Conservation (phyloP, 805 yeast species). For the Ogataea pini region DNA sequence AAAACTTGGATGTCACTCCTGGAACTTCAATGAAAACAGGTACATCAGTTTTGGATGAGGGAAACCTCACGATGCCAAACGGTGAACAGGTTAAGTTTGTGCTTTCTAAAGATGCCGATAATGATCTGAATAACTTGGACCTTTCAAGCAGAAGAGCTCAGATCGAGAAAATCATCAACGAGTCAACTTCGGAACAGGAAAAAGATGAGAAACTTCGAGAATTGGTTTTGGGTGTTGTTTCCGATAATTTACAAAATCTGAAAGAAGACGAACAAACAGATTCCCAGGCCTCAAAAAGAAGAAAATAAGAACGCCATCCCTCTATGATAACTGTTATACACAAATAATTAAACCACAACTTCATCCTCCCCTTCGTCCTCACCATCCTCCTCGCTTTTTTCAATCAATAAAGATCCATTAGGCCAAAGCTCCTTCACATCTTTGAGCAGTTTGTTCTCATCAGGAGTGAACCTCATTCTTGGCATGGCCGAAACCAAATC, state of each 20-base stretch:
- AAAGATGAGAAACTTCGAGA: conserved; percentile 77
- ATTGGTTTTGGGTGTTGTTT: conserved; percentile 65
- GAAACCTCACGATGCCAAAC: conserved; percentile 29
- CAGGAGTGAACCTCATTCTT: conserved; percentile 32
- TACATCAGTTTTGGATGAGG: not conserved
- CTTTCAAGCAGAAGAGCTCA: conserved; percentile 58
- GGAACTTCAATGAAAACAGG: conserved; percentile 23
- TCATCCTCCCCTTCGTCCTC: not conserved
- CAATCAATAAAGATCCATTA: conserved; percentile 39
- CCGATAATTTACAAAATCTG: conserved; percentile 38
- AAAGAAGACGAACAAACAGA: conserved; percentile 16
- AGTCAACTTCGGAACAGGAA: conserved; percentile 58
- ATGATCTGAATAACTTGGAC: conserved; percentile 40
- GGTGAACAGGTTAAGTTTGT: conserved; percentile 58
- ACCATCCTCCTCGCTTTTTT: conserved; percentile 25
- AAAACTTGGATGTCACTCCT: conserved; percentile 16
- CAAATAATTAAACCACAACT: not conserved
- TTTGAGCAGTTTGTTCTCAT: conserved; percentile 14
- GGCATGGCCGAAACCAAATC: conserved; percentile 41
- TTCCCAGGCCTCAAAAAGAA: conserved; percentile 25
- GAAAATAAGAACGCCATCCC: conserved; percentile 15
- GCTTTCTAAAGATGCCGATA: conserved; percentile 46
- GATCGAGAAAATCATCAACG: conserved; percentile 62
- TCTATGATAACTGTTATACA: conserved; percentile 4
- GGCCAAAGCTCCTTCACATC: conserved; percentile 39